Base-by-base conservation (phyloP, 768 basidiomycete species). In the Boletus coccyginus region DNA sequence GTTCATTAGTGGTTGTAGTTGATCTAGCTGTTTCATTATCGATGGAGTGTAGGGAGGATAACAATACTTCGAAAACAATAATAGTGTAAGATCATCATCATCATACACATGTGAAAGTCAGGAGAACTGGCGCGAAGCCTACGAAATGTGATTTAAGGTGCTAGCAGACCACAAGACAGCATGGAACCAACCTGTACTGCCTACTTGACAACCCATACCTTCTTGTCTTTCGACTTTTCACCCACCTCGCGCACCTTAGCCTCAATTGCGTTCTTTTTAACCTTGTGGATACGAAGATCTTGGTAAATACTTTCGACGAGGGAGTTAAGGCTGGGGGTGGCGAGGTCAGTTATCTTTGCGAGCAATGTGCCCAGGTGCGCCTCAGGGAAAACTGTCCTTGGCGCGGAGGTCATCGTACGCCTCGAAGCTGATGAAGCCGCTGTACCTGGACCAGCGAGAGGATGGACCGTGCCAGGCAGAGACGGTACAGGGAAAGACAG, bases 181-280 rank as follows among this genome's bases (percentile, higher is more conserved):
- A 39, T 16, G 16, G 13, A 19, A 57, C 53, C 14, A 32, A 60
- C 59, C 59, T 56, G 57, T 43, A 49, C 50, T 39, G 38, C 54
- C 13, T 62, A 59, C 38, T 85, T 88, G 32, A 93, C 77, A 35
- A 87, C 72, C 92, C 92, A 94, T 56, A 85, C 71, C 67, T 83
- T 90, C 73, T 78, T 83, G 55, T 84, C 81, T 67, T 82, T 88
- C 62, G 82, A 85, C 66, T 89, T 92, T 71, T 86, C 88, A 16
- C 82, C 78, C 13, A 92, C 80, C 70, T 92, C 90, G 45, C 81
- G 78, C 38, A 94, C 77, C 69, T 93, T 93, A 3, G 84, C 85
- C 70, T 92, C 90, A 44, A 94, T 85, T 5, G 89, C 84, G 48
- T 86, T 88, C 78, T 93, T 94, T 76, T 87, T 92, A 59, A 92